These are phyloP conservation scores for Collybiopsis luxurians DNA, from an alignment of 768 basidiomycete species.

Conservation along the genomic window DNA sequence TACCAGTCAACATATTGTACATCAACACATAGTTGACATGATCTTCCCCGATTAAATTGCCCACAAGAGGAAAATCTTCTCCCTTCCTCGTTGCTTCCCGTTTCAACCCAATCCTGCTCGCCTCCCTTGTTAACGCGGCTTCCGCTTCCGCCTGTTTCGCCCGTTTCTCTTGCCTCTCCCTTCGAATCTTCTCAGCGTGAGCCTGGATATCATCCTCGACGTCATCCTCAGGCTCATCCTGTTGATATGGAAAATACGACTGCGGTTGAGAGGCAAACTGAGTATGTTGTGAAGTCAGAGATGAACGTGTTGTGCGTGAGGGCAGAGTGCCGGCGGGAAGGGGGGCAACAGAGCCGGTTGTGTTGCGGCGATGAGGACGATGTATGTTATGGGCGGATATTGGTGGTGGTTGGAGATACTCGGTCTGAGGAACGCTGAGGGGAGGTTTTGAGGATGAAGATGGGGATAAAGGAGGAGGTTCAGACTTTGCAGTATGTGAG, in stretches of 20 bases:
- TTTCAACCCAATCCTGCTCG: constrained; percentile 13
- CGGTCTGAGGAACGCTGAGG: constrained; percentile 19
- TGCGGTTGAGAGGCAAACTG: constrained; percentile 28
- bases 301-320: constrained; percentile 18
- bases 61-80: constrained; percentile 71
- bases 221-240: constrained; percentile 33
- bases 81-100: constrained; percentile 19
- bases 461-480: constrained; percentile 14
- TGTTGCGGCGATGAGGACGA: constrained; percentile 62
- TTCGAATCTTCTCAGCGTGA: constrained; percentile 85
- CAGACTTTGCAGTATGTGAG: not conserved
- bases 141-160: constrained; percentile 63
- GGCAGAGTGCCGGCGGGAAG: constrained; percentile 13
- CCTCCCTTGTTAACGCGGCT: constrained; percentile 45
- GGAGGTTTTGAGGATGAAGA: constrained; percentile 19
- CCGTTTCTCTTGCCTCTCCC: constrained; percentile 73
- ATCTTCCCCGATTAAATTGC: constrained; percentile 96
- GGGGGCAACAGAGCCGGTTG: constrained; percentile 52
- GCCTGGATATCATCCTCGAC: constrained; percentile 80
- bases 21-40: constrained; percentile 99
- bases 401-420: constrained; percentile 52
- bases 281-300: constrained; percentile 27
- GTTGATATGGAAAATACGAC: not conserved
- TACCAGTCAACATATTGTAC: constrained; percentile 99
- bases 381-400: constrained; percentile 16